A percentile compares a stretch with the other conserved stretches of the same genome.
These are phyloP conservation scores for Pachysolen tannophilus DNA, from an alignment of 805 yeast species.

Conservation along the genomic window DNA sequence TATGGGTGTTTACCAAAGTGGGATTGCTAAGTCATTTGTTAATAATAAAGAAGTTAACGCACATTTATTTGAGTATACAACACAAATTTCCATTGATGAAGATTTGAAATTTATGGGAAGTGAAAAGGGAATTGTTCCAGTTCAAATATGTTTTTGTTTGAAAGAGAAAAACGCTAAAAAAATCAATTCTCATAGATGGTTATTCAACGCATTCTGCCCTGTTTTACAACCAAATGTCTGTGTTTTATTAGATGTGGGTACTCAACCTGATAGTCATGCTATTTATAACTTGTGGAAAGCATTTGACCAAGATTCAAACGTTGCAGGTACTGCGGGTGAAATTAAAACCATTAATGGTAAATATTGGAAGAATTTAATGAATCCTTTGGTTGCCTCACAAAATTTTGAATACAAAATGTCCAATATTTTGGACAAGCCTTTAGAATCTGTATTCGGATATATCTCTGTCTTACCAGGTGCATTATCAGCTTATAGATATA, in stretches of 20 bases:
- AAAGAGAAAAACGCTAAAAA: conserved; percentile 90
- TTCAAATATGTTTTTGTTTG: conserved; percentile 85
- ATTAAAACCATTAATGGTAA: conserved; percentile 93
- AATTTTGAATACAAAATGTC: conserved; percentile 96
- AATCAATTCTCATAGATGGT: conserved; percentile 96
- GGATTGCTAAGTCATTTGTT: conserved; percentile 90
- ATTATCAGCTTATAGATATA: conserved; percentile 84
- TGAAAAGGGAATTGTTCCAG: conserved; percentile 88
- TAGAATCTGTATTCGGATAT: conserved; percentile 89
- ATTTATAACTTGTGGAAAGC: conserved; percentile 96
- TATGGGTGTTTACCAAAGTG: conserved; percentile 95
- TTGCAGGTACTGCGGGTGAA: conserved; percentile 99
- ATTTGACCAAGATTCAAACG: conserved; percentile 90
- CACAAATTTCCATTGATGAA: conserved; percentile 88
- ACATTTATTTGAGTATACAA: conserved; percentile 91
- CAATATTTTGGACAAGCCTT: conserved; percentile 90
- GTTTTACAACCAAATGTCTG: conserved; percentile 86
- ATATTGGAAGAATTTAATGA: conserved; percentile 69
- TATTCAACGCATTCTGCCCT: conserved; percentile 92
- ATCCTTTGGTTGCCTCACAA: conserved; percentile 93
- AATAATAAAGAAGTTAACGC: conserved; percentile 89
- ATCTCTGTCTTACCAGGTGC: conserved; percentile 95
- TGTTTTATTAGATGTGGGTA: conserved; percentile 92
- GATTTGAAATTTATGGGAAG: conserved; percentile 85
- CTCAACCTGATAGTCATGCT: conserved; percentile 84